Base-by-base conservation (phyloP, 2,329 filamentous ascomycete genomes). In the Spiromastix sp. region DNA sequence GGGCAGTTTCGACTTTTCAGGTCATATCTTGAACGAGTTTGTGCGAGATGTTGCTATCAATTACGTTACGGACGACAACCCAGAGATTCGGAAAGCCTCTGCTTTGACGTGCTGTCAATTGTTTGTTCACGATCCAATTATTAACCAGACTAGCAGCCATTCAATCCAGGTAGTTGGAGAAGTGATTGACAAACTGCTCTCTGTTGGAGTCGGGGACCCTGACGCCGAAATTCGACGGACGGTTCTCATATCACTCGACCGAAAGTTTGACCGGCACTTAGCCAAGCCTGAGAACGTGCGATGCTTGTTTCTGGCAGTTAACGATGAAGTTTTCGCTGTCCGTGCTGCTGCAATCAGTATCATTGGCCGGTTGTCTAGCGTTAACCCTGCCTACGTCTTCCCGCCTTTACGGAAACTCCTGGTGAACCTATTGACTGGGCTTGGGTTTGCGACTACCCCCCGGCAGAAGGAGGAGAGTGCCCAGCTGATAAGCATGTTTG, bases 41-140 rank as follows among this genome's bases (percentile, higher is more conserved):
- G 91, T 98, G 18, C 83, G 91, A 16, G 91, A 99, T 54, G 91
- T 98, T 32, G 91, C 93, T 3, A 93, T 98, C 53, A 91, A 89
- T 56, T 99, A 95, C 49, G 89, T 98, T 27, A 89, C 98, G 48
- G 91, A 93, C 44, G 89, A 96, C 48, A 93, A 94, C 49, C 73
- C 85, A 0, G 84, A 93, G 45, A 95, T 94, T 33, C 78, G 91
- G 40, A 89, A 94, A 59, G 91, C 91, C 11, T 89, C 91, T 2
- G 87, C 91, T 11, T 69, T 99, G 42, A 99, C 93, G 4, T 96
- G 91, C 61, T 99, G 93, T 54, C 93, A 99, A 57, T 74, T 99
- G 30, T 96, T 96, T 52, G 84, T 96, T 30, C 80, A 85, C 48
- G 93, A 99, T 55, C 91, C 91, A 0, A 96, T 98, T 45, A 86